Evolutionary conservation across 2,329 filamentous ascomycete species (phyloP).

Genomic region (Epicoccum nigrum): DNA sequence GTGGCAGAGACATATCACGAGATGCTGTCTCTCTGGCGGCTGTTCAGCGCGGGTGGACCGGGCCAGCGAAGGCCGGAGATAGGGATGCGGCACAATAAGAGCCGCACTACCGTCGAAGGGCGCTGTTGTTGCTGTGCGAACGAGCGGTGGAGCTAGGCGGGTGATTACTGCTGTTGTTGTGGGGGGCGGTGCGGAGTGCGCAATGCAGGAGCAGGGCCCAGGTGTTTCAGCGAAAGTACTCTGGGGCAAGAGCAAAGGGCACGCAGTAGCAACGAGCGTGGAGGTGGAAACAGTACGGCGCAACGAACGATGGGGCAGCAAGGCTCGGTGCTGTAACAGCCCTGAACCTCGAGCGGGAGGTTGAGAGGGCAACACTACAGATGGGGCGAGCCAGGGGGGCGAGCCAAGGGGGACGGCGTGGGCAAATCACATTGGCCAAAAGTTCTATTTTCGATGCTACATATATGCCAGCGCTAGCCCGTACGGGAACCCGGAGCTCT

Average conservation of each 20-base stretch:
- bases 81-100: slow-evolving; percentile 7
- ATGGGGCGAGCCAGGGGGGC: slow-evolving; percentile 13
- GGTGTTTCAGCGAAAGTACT: slow-evolving; percentile 12
- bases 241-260: slow-evolving; percentile 12
- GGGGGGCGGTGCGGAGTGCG: slow-evolving; percentile 13
- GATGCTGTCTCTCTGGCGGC: slow-evolving; percentile 28
- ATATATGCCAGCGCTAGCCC: slow-evolving; percentile 2
- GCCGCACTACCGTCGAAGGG: slow-evolving; percentile 2
- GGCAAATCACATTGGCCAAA: slow-evolving; percentile 9
- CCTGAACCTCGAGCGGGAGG: slow-evolving; percentile 11
- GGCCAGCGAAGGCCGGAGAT: slow-evolving; percentile 16
- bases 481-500: slow-evolving; percentile 5
- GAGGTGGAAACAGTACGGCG: slow-evolving; percentile 4
- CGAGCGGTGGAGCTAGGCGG: slow-evolving; percentile 7
- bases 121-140: slow-evolving; percentile 5
- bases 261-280: slow-evolving; percentile 11
- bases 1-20: slow-evolving; percentile 56
- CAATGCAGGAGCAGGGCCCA: slow-evolving; percentile 10
- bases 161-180: slow-evolving; percentile 11
- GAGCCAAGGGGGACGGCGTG: slow-evolving; percentile 6
- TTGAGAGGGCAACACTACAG: slow-evolving; percentile 17
- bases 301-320: slow-evolving; percentile 14
- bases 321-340: slow-evolving; percentile 10
- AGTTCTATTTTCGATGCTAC: slow-evolving; percentile 11
- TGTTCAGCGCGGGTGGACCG: background rate